A percentile compares a stretch with the other conserved stretches of the same genome.
phyloP scores from a whole-genome alignment of 2,329 filamentous ascomycete species.

The Herpotrichia juniperi region DNA sequence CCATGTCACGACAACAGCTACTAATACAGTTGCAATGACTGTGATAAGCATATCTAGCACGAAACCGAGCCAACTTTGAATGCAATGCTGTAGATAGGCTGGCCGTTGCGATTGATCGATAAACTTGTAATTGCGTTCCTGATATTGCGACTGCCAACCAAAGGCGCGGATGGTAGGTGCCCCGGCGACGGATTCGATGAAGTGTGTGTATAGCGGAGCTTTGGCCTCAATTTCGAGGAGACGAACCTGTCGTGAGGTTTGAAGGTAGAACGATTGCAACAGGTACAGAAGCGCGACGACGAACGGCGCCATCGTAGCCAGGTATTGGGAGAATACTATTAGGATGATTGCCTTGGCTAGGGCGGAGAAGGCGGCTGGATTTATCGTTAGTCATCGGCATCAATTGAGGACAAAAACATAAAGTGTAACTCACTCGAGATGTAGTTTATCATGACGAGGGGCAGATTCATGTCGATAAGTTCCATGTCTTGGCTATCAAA shows the following conservation, averaged over 20 bases:
- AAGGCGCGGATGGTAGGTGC: conserved; percentile 53
- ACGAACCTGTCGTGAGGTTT: conserved; percentile 45
- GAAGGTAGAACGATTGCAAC: background rate
- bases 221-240: conserved; percentile 56
- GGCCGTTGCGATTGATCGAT: conserved; percentile 47
- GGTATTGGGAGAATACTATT: background rate
- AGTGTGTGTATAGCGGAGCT: conserved; percentile 53
- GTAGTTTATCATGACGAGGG: background rate
- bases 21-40: conserved; percentile 37
- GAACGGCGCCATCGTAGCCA: background rate
- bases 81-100: conserved; percentile 42
- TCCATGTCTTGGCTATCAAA: background rate
- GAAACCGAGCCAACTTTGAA: conserved; percentile 48
- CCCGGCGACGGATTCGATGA: conserved; percentile 53
- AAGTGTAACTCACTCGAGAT: no score
- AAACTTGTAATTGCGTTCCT: conserved; percentile 18
- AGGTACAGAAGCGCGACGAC: background rate
- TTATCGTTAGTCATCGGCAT: background rate
- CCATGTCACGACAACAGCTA: conserved; percentile 35
- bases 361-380: background rate
- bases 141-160: background rate
- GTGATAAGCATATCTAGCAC: conserved; percentile 43
- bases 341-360: background rate
- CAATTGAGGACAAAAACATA: no score
- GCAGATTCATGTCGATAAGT: background rate